phyloP scores from a whole-genome alignment of 2,329 filamentous ascomycete genomes.

The Trichoderma koningii region DNA sequence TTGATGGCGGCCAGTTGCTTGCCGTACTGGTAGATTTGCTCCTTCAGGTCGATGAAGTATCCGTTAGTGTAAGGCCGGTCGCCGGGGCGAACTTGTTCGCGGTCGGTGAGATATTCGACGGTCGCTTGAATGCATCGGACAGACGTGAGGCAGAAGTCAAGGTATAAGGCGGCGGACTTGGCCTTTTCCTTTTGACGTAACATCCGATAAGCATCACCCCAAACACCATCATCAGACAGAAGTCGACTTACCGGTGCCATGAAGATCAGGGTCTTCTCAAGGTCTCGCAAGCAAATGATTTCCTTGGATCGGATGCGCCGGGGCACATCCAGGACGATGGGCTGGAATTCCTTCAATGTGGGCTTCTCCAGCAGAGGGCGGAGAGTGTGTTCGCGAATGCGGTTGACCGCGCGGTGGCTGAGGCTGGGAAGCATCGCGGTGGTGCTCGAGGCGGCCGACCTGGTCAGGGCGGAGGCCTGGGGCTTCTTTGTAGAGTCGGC shows the following conservation, averaged over 20 bases:
- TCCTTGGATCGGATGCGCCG: conserved; percentile 79
- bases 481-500: conserved; percentile 48
- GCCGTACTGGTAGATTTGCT: conserved; percentile 90
- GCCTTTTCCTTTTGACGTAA: conserved; percentile 76
- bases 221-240: conserved; percentile 57
- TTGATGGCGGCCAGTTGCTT: conserved; percentile 77
- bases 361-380: conserved; percentile 74
- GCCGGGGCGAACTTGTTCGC: conserved; percentile 78
- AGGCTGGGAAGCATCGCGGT: conserved; percentile 60
- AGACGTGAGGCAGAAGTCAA: conserved; percentile 86
- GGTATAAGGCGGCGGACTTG: conserved; percentile 70
- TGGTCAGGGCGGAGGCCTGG: conserved; percentile 60
- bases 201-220: conserved; percentile 69
- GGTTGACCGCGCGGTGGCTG: conserved; percentile 68
- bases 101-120: conserved; percentile 80
- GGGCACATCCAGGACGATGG: conserved; percentile 76
- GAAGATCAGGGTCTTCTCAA: conserved; percentile 91
- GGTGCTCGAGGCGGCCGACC: conserved; percentile 55
- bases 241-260: conserved; percentile 86
- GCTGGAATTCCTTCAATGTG: conserved; percentile 75
- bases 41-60: conserved; percentile 94
- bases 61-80: conserved; percentile 93
- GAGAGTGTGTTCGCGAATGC: conserved; percentile 79
- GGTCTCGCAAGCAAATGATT: conserved; percentile 86
- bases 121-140: conserved; percentile 89